Evolutionary conservation across 106 monocot species (phyloP).

Genomic region (Allium cepa): DNA sequence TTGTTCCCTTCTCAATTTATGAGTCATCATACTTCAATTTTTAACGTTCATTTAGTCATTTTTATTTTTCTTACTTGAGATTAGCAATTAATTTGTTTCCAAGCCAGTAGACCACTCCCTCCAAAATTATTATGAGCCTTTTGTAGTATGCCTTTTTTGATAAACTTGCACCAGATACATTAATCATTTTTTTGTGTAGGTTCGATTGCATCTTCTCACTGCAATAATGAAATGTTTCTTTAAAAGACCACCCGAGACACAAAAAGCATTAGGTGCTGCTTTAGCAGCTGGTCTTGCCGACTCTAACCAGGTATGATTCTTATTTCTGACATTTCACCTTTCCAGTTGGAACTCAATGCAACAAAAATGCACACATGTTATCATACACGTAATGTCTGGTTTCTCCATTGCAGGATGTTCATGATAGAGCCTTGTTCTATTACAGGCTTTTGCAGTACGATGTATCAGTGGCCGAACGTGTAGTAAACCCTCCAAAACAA

Average conservation of each 20-base stretch:
- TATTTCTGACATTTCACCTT: not conserved
- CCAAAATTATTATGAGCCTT: too few relatives aligned
- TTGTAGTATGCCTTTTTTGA: too few relatives aligned
- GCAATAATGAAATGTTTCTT: constrained; percentile 98
- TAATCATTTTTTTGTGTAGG: constrained; percentile 37
- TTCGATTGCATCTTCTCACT: constrained; percentile 90
- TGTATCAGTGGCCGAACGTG: constrained; percentile 65
- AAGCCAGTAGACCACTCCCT: too few relatives aligned
- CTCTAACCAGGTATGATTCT: constrained; percentile 56
- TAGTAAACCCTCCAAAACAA: constrained; percentile 97
- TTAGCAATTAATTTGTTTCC: too few relatives aligned
- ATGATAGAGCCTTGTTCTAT: constrained; percentile 96
- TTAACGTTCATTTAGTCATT: too few relatives aligned
- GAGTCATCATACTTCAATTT: too few relatives aligned
- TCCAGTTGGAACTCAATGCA: not conserved
- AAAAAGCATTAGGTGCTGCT: constrained; percentile 82
- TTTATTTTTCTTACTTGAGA: too few relatives aligned
- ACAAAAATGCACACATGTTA: too few relatives aligned
- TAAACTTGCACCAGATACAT: too few relatives aligned
- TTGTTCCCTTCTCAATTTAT: too few relatives aligned
- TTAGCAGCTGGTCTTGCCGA: constrained; percentile 88
- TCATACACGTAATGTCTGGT: not conserved
- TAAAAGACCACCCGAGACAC: constrained; percentile 90
- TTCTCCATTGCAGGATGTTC: constrained; percentile 81
- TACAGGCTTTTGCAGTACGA: constrained; percentile 95